Evolutionary conservation across 805 yeast genomes (phyloP), one percentile per base, ranked within the genome.

Genomic region (Candida ovalis): DNA sequence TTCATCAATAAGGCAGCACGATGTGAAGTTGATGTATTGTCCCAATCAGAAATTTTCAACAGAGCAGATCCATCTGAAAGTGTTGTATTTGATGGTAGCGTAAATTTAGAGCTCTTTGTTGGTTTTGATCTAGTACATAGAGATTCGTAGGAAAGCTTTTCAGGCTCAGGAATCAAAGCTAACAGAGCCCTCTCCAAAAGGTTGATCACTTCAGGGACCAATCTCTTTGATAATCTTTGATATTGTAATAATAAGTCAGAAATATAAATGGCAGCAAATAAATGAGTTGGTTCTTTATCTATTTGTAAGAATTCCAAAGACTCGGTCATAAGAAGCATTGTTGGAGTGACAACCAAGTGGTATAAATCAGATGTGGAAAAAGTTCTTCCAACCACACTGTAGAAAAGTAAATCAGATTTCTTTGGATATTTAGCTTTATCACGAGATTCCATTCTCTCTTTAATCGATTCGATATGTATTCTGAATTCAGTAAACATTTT

Each of bases 291-390:
- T 23, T 54, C 43, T 30, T 53, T 54, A 4, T 63, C 62, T 4
- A 62, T 59, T 39, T 74, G 73, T 19, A 78, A 57, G 55, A 77
- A 80, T 45, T 83, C 81, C 47, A 92, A 68, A 13, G 80, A 72
- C 64, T 88, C 92, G 43, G 84, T 78, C 72, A 89, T 80, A 36
- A 88, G 68, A 30, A 94, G 77, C 27, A 80, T 70, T 1, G 92
- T 77, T 3, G 97, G 96, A 0, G 97, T 91, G 4, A 84, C 91
- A 10, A 94, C 86, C 50, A 90, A 74, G 72, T 94, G 99, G 68
- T 87, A 92, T 62, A 89, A 91, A 72, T 94, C 99, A 0, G 99
- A 94, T 0, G 97, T 89, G 0, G 99, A 91, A 62, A 86, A 94
- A 4, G 90, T 63, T 46, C 76, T 72, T 6, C 97, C 97, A 48